Conservation (phyloP, 805 yeast genomes). For the Kluyveromyces siamensis region DNA sequence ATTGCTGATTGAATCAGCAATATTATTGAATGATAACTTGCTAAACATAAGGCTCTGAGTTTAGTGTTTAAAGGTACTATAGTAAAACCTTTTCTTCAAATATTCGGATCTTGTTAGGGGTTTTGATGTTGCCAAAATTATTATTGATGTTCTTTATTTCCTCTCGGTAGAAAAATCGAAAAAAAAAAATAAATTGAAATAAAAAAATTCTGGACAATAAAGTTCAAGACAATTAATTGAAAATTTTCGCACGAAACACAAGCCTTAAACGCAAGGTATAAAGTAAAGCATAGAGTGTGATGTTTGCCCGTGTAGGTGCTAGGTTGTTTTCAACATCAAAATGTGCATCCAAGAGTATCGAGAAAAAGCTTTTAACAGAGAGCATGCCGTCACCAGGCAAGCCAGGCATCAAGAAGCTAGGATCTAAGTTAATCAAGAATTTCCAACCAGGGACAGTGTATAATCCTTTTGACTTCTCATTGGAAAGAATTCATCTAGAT, state of each 20-base stretch:
- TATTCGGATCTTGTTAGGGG: too few species aligned
- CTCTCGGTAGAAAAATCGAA: too few species aligned
- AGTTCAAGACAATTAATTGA: too few species aligned
- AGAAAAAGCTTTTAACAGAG: conserved; percentile 1
- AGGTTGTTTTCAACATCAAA: conserved; percentile 1
- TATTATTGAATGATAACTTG: conserved; percentile 21
- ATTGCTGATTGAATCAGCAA: conserved; percentile 21
- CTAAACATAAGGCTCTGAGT: not conserved
- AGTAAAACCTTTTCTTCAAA: too few species aligned
- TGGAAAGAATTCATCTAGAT: conserved; percentile 47
- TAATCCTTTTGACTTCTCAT: conserved; percentile 75
- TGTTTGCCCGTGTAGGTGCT: not conserved
- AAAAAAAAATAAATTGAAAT: too few species aligned
- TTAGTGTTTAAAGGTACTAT: not conserved
- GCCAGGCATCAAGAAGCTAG: conserved; percentile 21
- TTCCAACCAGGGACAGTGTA: conserved; percentile 49
- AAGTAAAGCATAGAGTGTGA: not conserved
- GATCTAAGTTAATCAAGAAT: conserved; percentile 34
- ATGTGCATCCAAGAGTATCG: not conserved
- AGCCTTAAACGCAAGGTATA: not conserved
- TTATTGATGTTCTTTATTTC: not conserved
- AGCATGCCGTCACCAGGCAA: not conserved
- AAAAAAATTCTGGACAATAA: too few species aligned
- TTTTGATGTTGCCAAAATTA: too few species aligned
- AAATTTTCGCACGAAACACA: too few species aligned